Percentiles rank a stretch among this genome's conserved stretches.
Conservation (phyloP, 164 flowering plant species). For the Brasenia schreberi region DNA sequence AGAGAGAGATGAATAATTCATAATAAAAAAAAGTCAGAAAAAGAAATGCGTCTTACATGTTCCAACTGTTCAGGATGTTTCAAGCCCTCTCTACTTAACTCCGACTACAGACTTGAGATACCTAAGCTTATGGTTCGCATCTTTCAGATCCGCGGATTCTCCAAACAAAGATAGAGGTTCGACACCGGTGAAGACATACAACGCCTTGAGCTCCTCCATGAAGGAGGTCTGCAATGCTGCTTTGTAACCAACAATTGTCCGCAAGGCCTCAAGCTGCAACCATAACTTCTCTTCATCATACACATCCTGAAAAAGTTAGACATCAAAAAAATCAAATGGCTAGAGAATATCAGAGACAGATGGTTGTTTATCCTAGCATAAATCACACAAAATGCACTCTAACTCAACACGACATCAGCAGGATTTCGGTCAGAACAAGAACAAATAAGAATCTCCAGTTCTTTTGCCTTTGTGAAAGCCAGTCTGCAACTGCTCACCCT, state of each 20-base stretch:
- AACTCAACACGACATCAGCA: too few relatives aligned
- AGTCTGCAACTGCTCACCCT: too few relatives aligned
- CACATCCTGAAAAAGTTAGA: conserved; percentile 14
- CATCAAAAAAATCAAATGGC: neutral
- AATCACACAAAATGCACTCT: too few relatives aligned
- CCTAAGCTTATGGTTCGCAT: conserved; percentile 34
- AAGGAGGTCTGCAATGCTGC: conserved; percentile 20
- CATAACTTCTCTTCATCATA: conserved; percentile 44
- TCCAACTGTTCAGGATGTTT: neutral
- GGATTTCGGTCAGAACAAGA: too few relatives aligned
- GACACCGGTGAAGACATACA: conserved; percentile 69
- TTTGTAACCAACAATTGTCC: conserved; percentile 60
- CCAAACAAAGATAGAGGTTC: conserved; percentile 48
- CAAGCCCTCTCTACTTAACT: conserved; percentile 30
- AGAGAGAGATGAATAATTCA: too few relatives aligned
- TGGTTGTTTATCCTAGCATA: too few relatives aligned
- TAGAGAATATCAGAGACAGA: too few relatives aligned
- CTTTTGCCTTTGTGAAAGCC: too few relatives aligned
- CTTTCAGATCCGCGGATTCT: conserved; percentile 28
- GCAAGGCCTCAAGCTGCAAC: conserved; percentile 47
- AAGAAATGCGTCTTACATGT: too few relatives aligned
- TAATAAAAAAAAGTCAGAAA: too few relatives aligned
- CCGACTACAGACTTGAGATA: conserved; percentile 78
- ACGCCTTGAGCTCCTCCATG: conserved; percentile 59
- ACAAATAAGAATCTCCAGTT: too few relatives aligned